Evolutionary conservation across 2,329 filamentous ascomycete species (phyloP).

Genomic region (Pochonia chlamydosporia): DNA sequence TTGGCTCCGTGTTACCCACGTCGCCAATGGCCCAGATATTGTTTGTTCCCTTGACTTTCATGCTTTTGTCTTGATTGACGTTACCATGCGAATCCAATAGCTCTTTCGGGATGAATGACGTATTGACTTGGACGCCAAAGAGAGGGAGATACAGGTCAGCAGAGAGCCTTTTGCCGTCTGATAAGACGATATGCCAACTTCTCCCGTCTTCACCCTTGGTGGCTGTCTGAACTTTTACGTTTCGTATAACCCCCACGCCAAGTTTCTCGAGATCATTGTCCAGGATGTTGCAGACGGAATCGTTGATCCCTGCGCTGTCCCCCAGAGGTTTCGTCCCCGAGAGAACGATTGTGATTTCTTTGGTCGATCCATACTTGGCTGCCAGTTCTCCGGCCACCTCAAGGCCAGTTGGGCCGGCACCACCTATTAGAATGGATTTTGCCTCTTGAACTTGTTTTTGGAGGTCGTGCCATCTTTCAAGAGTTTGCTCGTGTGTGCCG

Average conservation of each 20-base stretch:
- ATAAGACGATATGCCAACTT: slow-evolving; percentile 21
- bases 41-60: slow-evolving; percentile 23
- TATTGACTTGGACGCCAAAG: slow-evolving; percentile 37
- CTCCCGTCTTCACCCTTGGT: slow-evolving; percentile 5
- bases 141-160: slow-evolving; percentile 39
- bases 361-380: slow-evolving; percentile 18
- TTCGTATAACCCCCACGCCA: too few relatives aligned
- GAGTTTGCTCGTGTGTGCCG: slow-evolving; percentile 37
- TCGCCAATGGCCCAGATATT: slow-evolving; percentile 40
- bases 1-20: slow-evolving; percentile 32
- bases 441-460: slow-evolving; percentile 16
- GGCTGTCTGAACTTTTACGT: too few relatives aligned
- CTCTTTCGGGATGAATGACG: slow-evolving; percentile 27
- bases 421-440: slow-evolving; percentile 30
- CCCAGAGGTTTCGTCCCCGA: too few relatives aligned
- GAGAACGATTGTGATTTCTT: slow-evolving; percentile 3
- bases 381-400: slow-evolving; percentile 31
- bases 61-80: slow-evolving; percentile 25
- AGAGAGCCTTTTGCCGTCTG: slow-evolving; percentile 20
- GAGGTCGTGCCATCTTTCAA: slow-evolving; percentile 27
- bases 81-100: slow-evolving; percentile 27
- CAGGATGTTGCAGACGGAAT: too few relatives aligned
- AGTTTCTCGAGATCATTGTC: too few relatives aligned
- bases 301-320: too few relatives aligned
- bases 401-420: slow-evolving; percentile 31